These are phyloP conservation scores for Tuber microsphaerosporum DNA, from an alignment of 495 filamentous ascomycete species.

Conservation along the genomic window DNA sequence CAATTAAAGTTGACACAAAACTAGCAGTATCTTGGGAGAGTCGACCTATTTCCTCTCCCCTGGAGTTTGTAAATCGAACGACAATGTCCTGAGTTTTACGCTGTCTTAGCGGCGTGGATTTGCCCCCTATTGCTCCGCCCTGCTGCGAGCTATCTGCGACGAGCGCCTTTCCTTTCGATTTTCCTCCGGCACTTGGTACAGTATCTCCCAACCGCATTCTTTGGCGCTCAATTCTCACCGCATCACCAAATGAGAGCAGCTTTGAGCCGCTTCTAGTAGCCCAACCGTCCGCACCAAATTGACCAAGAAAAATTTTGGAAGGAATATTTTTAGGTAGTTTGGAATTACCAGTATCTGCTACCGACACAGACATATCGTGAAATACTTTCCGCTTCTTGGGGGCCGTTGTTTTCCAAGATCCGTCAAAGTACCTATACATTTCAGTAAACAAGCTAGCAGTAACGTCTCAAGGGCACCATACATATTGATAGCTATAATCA, in stretches of 20 bases:
- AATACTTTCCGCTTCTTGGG: conserved; percentile 22
- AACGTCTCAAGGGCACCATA: conserved; percentile 13
- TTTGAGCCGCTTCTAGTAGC: conserved; percentile 73
- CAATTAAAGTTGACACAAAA: conserved; percentile 88
- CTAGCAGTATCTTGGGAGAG: conserved; percentile 84
- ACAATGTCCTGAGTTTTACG: conserved; percentile 67
- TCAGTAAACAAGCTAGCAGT: conserved; percentile 7
- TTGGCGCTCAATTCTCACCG: conserved; percentile 76
- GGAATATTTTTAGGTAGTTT: conserved; percentile 48
- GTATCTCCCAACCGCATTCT: conserved; percentile 53
- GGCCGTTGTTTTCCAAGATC: conserved; percentile 66
- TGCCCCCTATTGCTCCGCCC: conserved; percentile 15
- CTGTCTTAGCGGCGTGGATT: conserved; percentile 45
- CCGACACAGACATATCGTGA: conserved; percentile 8
- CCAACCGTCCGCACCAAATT: conserved; percentile 88
- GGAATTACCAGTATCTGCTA: neutral
- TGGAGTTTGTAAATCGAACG: conserved; percentile 81
- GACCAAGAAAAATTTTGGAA: conserved; percentile 69
- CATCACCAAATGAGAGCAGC: conserved; percentile 68
- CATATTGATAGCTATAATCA: conserved; percentile 46
- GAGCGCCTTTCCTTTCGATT: conserved; percentile 45
- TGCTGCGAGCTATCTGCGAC: conserved; percentile 38
- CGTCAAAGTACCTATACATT: conserved; percentile 85
- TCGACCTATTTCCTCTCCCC: conserved; percentile 76
- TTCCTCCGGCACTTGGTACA: conserved; percentile 48